A percentile compares a stretch with the other conserved stretches of the same genome.
These are phyloP conservation scores for Collybia mongolica DNA, from an alignment of 768 basidiomycete species.

Conservation along the genomic window DNA sequence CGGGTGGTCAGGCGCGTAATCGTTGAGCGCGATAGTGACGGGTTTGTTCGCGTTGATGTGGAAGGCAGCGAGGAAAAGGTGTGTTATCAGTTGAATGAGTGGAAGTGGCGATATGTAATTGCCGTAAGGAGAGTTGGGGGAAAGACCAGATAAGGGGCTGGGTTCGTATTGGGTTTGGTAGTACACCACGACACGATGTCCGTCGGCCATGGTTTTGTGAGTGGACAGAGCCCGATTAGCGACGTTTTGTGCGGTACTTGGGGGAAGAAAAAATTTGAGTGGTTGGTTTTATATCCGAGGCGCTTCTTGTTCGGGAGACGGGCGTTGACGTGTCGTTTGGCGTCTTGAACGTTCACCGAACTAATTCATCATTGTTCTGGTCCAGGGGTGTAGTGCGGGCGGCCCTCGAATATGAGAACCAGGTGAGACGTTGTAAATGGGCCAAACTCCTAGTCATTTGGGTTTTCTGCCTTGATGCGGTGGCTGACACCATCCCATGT, in stretches of 20 bases:
- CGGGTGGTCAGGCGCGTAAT: conserved; percentile 14
- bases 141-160: conserved; percentile 1
- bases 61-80: conserved; percentile 24
- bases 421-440: too few species aligned
- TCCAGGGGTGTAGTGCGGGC: too few species aligned
- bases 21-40: conserved; percentile 16
- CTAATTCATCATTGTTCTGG: background rate
- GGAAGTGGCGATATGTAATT: conserved; percentile 22
- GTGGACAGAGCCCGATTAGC: background rate
- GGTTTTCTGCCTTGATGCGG: too few species aligned
- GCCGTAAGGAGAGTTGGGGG: conserved; percentile 2
- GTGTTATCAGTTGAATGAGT: conserved; percentile 14
- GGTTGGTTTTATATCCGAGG: background rate
- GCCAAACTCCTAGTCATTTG: too few species aligned
- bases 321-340: background rate
- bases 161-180: conserved; percentile 23
- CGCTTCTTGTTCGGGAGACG: background rate
- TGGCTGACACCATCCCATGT: too few species aligned
- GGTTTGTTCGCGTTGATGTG: conserved; percentile 14
- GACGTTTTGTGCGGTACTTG: background rate
- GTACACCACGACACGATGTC: conserved; percentile 21
- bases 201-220: conserved; percentile 10
- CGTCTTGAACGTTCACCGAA: background rate
- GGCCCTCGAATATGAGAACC: too few species aligned
- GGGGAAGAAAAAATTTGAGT: background rate